Evolutionary conservation across 345 rosid genomes (phyloP), one percentile per base, ranked within the genome.

Genomic region (Jatropha curcas): DNA sequence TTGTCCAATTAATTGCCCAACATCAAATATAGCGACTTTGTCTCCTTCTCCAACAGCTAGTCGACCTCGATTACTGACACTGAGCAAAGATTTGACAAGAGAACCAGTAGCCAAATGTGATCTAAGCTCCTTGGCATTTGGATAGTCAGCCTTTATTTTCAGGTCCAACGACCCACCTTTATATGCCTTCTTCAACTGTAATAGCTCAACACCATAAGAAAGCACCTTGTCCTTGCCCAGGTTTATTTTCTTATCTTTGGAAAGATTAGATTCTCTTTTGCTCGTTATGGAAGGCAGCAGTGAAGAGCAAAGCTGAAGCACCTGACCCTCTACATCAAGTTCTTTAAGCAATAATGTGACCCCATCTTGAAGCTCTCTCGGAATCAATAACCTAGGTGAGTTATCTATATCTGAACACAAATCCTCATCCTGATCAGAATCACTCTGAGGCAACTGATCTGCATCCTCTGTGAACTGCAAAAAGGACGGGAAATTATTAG

Each of bases 21-120:
- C 93, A 83, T 95, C 99, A 76, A 89, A 95, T 76, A 95, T 87
- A 78, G 98, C 88, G 78, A 95, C 99, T 87, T 89, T 95, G 82
- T 95, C 99, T 77, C 99, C 99, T 86, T 95, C 99, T 78, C 99
- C 99, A 82, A 95, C 99, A 78, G 97, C 99, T 75, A 95, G 97
- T 81, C 93, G 92, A 72, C 98, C 99, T 68, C 99, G 92, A 82
- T 76, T 81, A 81, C 88, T 89, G 62, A 92, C 96, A 81, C 97
- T 92, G 60, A 95, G 93, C 88, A 95, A 86, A 50, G 99, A 95
- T 83, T 95, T 95, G 77, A 85, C 90, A 55, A 95, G 92, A 73
- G 94, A 92, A 71, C 99, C 98, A 84, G 87, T 85, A 59, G 91
- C 87, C 75, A 95, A 71, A 80, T 85, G 96, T 72, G 93, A 86